These are phyloP conservation scores for Leccinum boreale DNA, from an alignment of 768 basidiomycete genomes.

Conservation along the genomic window DNA sequence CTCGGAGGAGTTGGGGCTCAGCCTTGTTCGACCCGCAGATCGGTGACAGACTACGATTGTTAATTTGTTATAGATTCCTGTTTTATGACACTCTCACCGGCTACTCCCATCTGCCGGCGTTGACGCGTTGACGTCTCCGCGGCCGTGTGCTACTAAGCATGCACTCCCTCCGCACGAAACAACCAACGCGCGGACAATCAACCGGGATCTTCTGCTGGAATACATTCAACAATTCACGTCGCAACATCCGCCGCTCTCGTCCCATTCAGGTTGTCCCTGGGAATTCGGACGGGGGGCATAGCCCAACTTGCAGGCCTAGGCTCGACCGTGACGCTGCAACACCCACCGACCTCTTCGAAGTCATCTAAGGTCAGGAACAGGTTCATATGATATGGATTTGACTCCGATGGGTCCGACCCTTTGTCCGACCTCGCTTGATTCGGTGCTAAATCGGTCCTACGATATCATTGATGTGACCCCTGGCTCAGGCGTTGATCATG, in stretches of 20 bases:
- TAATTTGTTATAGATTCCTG: not conserved
- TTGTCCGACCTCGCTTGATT: not conserved
- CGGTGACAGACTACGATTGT: not conserved
- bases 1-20: not conserved
- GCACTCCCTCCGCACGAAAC: not conserved
- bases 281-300: not conserved
- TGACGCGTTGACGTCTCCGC: not conserved
- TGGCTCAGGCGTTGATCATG: not conserved
- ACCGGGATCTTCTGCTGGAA: not conserved
- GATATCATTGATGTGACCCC: not conserved
- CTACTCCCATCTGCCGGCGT: not conserved
- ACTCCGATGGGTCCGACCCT: not conserved
- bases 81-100: not conserved
- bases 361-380: not conserved
- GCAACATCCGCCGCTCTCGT: not conserved
- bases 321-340: not conserved
- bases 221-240: conserved; percentile 2
- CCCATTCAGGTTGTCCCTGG: not conserved
- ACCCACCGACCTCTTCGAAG: not conserved
- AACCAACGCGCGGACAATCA: not conserved
- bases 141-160: not conserved
- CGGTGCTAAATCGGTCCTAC: not conserved
- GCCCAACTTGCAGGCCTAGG: not conserved
- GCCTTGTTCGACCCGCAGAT: not conserved
- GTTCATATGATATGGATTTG: not conserved